Percentiles rank a stretch among this genome's conserved stretches.
These are phyloP conservation scores for Kodamaea lidongshanica DNA, from an alignment of 805 yeast genomes.

Conservation along the genomic window DNA sequence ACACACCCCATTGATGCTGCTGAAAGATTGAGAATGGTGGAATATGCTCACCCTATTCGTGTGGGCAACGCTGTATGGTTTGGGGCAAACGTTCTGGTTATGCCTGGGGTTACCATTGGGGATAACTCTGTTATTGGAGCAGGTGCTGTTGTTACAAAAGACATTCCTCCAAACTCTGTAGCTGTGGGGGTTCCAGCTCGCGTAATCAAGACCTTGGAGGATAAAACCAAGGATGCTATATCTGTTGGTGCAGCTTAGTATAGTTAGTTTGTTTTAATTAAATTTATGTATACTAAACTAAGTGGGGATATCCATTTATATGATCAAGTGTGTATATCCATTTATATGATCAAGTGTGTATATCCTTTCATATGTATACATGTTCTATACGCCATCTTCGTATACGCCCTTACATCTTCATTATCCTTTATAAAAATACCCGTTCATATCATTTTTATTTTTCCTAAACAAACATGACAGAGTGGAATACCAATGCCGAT, in stretches of 20 bases:
- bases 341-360: no score
- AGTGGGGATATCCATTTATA: no score
- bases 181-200: slow-evolving; percentile 63
- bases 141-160: slow-evolving; percentile 56
- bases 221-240: slow-evolving; percentile 6
- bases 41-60: slow-evolving; percentile 49
- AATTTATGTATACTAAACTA: background rate
- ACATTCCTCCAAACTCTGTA: slow-evolving; percentile 48
- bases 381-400: no score
- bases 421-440: no score
- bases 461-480: slow-evolving; percentile 3
- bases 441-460: background rate
- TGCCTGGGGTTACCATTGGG: slow-evolving; percentile 66
- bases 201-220: slow-evolving; percentile 30
- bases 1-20: slow-evolving; percentile 55
- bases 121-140: slow-evolving; percentile 60
- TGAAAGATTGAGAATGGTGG: slow-evolving; percentile 39
- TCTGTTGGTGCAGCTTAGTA: slow-evolving; percentile 3
- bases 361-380: no score
- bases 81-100: slow-evolving; percentile 47
- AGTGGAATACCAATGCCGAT: slow-evolving; percentile 13
- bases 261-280: background rate
- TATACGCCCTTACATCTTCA: no score
- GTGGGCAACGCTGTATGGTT: slow-evolving; percentile 69
- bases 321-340: no score